phyloP scores from a whole-genome alignment of 73 alveolate species.

The Paramecium pentaurelia region DNA sequence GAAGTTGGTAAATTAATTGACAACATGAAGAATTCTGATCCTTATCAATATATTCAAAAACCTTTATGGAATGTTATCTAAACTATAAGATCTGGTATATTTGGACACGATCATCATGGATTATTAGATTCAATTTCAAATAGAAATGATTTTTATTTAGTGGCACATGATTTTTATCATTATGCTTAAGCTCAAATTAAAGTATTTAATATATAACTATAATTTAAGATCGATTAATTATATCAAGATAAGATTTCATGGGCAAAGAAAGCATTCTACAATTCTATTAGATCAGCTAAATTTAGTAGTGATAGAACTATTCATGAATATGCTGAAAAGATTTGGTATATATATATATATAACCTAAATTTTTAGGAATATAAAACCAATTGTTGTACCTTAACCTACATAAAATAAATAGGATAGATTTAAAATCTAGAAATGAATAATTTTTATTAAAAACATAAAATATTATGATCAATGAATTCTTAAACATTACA shows the following conservation, averaged over 20 bases:
- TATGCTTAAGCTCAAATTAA: conserved; percentile 76
- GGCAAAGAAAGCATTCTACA: conserved; percentile 68
- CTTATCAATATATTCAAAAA: conserved; percentile 64
- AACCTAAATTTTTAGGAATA: neutral
- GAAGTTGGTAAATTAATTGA: conserved; percentile 76
- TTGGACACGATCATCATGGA: conserved; percentile 80
- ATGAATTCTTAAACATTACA: neutral
- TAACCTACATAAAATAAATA: neutral
- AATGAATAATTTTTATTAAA: neutral
- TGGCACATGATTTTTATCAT: conserved; percentile 75
- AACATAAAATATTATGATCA: neutral
- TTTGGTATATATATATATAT: conserved; percentile 53
- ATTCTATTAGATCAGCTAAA: conserved; percentile 66
- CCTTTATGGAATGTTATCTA: conserved; percentile 79
- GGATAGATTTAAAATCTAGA: conserved; percentile 7
- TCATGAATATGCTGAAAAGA: conserved; percentile 70
- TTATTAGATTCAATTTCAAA: conserved; percentile 68
- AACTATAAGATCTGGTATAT: conserved; percentile 74
- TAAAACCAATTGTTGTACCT: conserved; percentile 38
- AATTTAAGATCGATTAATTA: conserved; percentile 42
- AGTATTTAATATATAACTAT: neutral
- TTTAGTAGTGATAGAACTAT: conserved; percentile 74
- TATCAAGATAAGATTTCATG: conserved; percentile 65
- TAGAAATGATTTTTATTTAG: conserved; percentile 73
- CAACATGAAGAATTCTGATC: conserved; percentile 59